phyloP scores from a whole-genome alignment of 805 yeast genomes.

The Yamadazyma kitorensis region DNA sequence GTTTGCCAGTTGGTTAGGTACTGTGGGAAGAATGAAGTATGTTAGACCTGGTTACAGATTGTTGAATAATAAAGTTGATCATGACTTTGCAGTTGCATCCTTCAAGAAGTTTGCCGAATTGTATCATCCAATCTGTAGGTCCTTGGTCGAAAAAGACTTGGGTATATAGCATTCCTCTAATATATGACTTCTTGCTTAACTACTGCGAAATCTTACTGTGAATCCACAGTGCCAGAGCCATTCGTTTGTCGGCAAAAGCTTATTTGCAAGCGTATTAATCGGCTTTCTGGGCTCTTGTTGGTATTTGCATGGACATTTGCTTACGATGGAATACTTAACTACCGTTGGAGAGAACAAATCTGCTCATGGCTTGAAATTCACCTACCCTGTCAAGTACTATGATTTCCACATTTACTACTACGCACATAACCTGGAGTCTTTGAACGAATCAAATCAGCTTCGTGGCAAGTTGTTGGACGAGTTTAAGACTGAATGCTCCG shows the following conservation, averaged over 20 bases:
- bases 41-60: slow-evolving; percentile 32
- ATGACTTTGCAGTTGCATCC: slow-evolving; percentile 25
- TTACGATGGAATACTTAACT: slow-evolving; percentile 32
- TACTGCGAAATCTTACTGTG: too few species aligned
- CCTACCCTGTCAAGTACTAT: slow-evolving; percentile 26
- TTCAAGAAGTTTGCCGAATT: slow-evolving; percentile 18
- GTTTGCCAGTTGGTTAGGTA: slow-evolving; percentile 31
- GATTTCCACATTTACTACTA: slow-evolving; percentile 33
- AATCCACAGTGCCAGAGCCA: too few species aligned
- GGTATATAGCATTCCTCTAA: slow-evolving; percentile 3
- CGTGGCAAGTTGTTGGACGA: slow-evolving; percentile 20
- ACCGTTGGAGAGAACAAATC: slow-evolving; percentile 10
- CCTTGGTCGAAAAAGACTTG: slow-evolving; percentile 24
- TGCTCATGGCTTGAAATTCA: slow-evolving; percentile 20
- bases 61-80: slow-evolving; percentile 19
- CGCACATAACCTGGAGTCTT: slow-evolving; percentile 17
- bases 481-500: slow-evolving; percentile 20
- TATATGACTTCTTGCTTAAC: background rate
- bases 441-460: slow-evolving; percentile 20
- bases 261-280: too few species aligned
- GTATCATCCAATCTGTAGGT: slow-evolving; percentile 33
- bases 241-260: too few species aligned
- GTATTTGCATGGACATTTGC: too few species aligned
- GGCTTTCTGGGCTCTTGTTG: too few species aligned
- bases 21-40: slow-evolving; percentile 36